phyloP scores from a whole-genome alignment of 108 stramenopile species.

The Schizochytrium sp. region DNA sequence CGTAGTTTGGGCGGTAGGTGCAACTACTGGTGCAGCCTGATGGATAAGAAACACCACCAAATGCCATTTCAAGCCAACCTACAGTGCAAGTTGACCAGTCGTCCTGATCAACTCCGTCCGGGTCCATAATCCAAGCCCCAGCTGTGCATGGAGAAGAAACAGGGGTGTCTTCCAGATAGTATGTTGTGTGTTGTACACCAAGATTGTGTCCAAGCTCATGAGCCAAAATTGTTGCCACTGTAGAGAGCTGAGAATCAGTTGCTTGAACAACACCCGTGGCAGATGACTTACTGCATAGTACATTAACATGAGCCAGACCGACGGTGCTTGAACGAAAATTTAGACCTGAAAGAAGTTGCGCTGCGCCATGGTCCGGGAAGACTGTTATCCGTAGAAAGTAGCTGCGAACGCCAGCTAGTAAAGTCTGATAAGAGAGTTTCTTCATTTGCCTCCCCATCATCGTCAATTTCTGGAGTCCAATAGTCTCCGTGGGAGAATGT shows the following conservation, averaged over 20 bases:
- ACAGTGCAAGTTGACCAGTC: slow-evolving; percentile 39
- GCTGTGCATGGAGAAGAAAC: slow-evolving; percentile 10
- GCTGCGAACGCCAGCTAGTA: slow-evolving; percentile 43
- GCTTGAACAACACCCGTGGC: slow-evolving; percentile 30
- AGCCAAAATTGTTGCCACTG: slow-evolving; percentile 48
- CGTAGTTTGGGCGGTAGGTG: slow-evolving; percentile 11
- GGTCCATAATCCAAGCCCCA: slow-evolving; percentile 47
- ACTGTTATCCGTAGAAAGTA: background rate
- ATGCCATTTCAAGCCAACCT: slow-evolving; percentile 23
- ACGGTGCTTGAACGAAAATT: background rate
- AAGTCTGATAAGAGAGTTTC: background rate
- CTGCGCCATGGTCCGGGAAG: slow-evolving; percentile 16
- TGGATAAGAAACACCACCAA: background rate
- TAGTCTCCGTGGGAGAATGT: slow-evolving; percentile 47
- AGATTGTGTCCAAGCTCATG: slow-evolving; percentile 42
- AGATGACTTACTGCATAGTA: slow-evolving; percentile 28
- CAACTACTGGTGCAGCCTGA: background rate
- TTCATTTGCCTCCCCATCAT: slow-evolving; percentile 29
- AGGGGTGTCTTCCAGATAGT: slow-evolving; percentile 35
- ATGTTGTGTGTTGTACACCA: slow-evolving; percentile 29
- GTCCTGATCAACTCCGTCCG: background rate
- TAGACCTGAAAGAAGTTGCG: slow-evolving; percentile 32
- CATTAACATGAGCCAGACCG: slow-evolving; percentile 44
- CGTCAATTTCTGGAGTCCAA: slow-evolving; percentile 23
- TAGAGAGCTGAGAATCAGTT: background rate